These are phyloP conservation scores for Aspergillus wentii DNA, from an alignment of 495 filamentous ascomycete species.

Conservation along the genomic window DNA sequence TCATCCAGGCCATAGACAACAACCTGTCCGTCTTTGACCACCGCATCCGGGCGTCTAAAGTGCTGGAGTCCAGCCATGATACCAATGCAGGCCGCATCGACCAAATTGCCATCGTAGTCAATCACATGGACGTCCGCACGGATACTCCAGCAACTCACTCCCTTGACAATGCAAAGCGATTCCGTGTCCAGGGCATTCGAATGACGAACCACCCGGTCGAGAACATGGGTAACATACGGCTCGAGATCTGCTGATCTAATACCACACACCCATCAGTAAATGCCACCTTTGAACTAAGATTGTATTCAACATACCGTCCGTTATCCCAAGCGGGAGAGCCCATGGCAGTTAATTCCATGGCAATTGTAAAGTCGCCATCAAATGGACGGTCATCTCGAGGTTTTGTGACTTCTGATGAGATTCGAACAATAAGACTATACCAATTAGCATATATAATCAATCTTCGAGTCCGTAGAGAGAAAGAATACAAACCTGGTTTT, in stretches of 20 bases:
- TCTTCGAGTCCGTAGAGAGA: not conserved
- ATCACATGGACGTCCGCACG: conserved; percentile 87
- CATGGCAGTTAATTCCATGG: conserved; percentile 88
- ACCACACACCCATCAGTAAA: conserved; percentile 4
- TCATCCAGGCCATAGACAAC: conserved; percentile 79
- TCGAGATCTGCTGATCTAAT: conserved; percentile 69
- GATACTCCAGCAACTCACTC: conserved; percentile 82
- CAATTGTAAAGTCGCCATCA: conserved; percentile 89
- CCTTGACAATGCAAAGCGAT: conserved; percentile 88
- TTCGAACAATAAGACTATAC: conserved; percentile 70
- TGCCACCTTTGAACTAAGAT: not conserved
- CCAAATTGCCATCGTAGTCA: conserved; percentile 81
- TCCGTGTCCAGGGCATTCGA: conserved; percentile 90
- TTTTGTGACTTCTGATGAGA: conserved; percentile 80
- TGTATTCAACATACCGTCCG: conserved; percentile 52
- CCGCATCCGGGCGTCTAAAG: conserved; percentile 83
- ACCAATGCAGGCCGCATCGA: conserved; percentile 79
- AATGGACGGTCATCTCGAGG: conserved; percentile 87
- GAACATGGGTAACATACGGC: conserved; percentile 73
- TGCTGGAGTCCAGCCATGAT: conserved; percentile 83
- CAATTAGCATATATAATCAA: conserved; percentile 5
- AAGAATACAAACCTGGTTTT: conserved; percentile 67
- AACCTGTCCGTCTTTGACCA: conserved; percentile 73
- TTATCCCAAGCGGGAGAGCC: conserved; percentile 85
- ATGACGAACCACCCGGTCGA: conserved; percentile 90